Percentiles rank a stretch among this genome's conserved stretches.
phyloP scores from a whole-genome alignment of 352 stramenopile species.

The Globisporangium nagaii region DNA sequence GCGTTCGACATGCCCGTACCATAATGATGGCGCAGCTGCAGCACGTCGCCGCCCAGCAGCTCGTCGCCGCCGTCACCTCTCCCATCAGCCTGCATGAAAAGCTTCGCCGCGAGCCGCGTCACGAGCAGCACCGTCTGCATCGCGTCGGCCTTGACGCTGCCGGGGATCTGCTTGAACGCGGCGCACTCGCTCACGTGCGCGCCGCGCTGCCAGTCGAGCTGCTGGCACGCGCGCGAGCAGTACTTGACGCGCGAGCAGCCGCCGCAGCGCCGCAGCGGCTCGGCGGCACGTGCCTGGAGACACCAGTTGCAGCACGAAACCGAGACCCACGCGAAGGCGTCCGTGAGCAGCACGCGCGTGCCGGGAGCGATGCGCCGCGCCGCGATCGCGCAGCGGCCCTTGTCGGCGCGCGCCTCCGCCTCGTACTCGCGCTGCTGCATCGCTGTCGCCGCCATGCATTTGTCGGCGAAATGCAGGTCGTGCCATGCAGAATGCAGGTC shows the following conservation, averaged over 20 bases:
- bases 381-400: constrained; percentile 46
- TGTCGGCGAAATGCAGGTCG: too few relatives aligned
- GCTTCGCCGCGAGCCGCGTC: constrained; percentile 26
- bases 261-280: constrained; percentile 32
- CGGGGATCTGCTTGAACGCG: constrained; percentile 34
- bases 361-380: constrained; percentile 18
- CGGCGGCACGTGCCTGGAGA: constrained; percentile 9
- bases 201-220: constrained; percentile 39
- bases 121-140: constrained; percentile 57
- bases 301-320: constrained; percentile 47
- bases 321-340: constrained; percentile 24
- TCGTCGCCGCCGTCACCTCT: not conserved
- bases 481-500: too few relatives aligned
- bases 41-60: constrained; percentile 14
- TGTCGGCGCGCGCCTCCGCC: constrained; percentile 21
- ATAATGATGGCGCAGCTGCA: constrained; percentile 40
- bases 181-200: constrained; percentile 46
- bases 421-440: too few relatives aligned
- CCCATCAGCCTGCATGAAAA: constrained; percentile 18
- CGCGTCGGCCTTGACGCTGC: not conserved
- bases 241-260: constrained; percentile 58
- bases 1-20: constrained; percentile 17
- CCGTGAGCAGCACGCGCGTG: constrained; percentile 27
- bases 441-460: too few relatives aligned
- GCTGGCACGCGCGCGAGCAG: constrained; percentile 62